Evolutionary conservation across 2,329 filamentous ascomycete species (phyloP).

Genomic region (Fusarium illudens): DNA sequence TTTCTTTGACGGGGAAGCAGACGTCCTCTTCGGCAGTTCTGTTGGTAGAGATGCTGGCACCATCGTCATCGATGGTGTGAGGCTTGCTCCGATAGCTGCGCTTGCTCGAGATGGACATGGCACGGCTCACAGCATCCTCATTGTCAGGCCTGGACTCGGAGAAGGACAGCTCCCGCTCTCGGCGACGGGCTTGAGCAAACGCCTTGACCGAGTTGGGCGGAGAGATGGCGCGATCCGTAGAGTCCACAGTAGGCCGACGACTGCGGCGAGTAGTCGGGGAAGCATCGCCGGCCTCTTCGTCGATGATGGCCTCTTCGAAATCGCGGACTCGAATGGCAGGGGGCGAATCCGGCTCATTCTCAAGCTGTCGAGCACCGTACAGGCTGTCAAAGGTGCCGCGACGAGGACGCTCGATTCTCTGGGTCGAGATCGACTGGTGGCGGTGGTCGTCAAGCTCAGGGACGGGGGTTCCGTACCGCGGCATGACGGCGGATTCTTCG

Average conservation of each 20-base stretch:
- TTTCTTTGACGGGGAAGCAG: slow-evolving; percentile 83
- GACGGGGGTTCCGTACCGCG: slow-evolving; percentile 76
- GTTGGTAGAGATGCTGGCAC: slow-evolving; percentile 67
- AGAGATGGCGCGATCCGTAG: slow-evolving; percentile 74
- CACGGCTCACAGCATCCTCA: slow-evolving; percentile 68
- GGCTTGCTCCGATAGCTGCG: slow-evolving; percentile 66
- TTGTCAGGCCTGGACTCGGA: slow-evolving; percentile 56
- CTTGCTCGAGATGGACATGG: slow-evolving; percentile 74
- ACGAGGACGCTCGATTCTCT: slow-evolving; percentile 67
- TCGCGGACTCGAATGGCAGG: slow-evolving; percentile 70
- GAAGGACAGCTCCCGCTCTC: slow-evolving; percentile 75
- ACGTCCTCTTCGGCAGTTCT: slow-evolving; percentile 86
- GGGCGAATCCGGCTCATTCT: slow-evolving; percentile 48
- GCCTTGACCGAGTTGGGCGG: slow-evolving; percentile 98
- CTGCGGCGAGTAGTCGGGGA: slow-evolving; percentile 56
- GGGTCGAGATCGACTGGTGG: slow-evolving; percentile 68
- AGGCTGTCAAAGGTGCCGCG: slow-evolving; percentile 80
- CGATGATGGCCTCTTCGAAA: slow-evolving; percentile 83
- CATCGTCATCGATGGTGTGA: slow-evolving; percentile 69
- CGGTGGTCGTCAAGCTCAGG: slow-evolving; percentile 90
- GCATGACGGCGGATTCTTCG: slow-evolving; percentile 66
- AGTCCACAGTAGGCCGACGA: slow-evolving; percentile 66
- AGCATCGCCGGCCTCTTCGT: slow-evolving; percentile 72
- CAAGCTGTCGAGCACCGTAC: slow-evolving; percentile 61
- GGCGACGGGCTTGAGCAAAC: slow-evolving; percentile 88